phyloP scores from a whole-genome alignment of 169 alveolate genomes.

The Theileria parva region DNA sequence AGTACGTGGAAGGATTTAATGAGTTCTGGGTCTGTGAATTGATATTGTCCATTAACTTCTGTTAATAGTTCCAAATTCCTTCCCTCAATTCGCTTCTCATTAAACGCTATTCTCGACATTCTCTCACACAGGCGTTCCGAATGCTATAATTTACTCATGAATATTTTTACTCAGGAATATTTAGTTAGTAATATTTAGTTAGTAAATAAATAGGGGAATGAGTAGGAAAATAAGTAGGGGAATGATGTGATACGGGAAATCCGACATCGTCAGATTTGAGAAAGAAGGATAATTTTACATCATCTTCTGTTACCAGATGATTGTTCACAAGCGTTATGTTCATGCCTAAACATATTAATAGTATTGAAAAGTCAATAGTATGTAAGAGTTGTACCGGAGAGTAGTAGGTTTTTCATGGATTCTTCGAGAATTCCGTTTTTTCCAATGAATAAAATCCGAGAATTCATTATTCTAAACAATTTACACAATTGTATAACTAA shows the following conservation, averaged over 20 bases:
- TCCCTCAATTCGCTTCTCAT: slow-evolving; percentile 10
- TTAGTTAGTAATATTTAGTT: too few species aligned
- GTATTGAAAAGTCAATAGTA: not conserved
- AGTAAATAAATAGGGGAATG: too few species aligned
- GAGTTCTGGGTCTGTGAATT: not conserved
- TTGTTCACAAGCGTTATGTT: slow-evolving; percentile 33
- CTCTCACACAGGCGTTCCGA: slow-evolving; percentile 35
- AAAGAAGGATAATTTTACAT: slow-evolving; percentile 39
- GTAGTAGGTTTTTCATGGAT: slow-evolving; percentile 64
- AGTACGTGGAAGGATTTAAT: slow-evolving; percentile 44
- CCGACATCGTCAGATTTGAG: slow-evolving; percentile 37
- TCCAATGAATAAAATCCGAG: slow-evolving; percentile 63
- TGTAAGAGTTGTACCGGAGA: slow-evolving; percentile 18
- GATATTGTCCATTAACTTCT: slow-evolving; percentile 8
- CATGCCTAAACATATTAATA: slow-evolving; percentile 39
- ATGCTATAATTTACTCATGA: slow-evolving; percentile 20
- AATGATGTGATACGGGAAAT: not conserved
- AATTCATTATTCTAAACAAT: slow-evolving; percentile 52
- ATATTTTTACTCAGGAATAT: too few species aligned
- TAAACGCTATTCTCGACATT: slow-evolving; percentile 22
- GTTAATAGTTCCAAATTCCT: not conserved
- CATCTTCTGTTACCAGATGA: slow-evolving; percentile 31
- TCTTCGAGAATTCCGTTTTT: slow-evolving; percentile 73
- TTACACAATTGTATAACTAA: slow-evolving; percentile 33
- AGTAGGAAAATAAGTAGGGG: too few species aligned